These are phyloP conservation scores for Trypanosoma vivax DNA, from an alignment of 208 protist species.

Conservation along the genomic window DNA sequence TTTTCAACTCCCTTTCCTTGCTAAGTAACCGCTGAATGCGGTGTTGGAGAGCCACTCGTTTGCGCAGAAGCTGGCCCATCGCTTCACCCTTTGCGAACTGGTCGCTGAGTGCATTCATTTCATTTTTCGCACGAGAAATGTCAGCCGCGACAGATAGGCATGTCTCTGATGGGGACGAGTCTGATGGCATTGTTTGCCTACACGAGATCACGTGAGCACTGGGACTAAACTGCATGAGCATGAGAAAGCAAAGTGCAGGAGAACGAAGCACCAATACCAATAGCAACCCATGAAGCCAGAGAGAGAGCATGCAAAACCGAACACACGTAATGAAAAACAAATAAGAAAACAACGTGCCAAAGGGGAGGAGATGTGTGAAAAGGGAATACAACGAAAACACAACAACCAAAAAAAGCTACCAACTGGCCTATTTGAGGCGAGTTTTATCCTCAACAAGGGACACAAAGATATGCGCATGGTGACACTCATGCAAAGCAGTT, in stretches of 20 bases:
- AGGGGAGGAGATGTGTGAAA: not conserved
- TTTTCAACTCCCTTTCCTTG: slow-evolving; percentile 1
- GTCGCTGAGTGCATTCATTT: not conserved
- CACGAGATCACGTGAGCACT: too few species aligned
- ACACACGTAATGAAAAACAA: not conserved
- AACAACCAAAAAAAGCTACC: too few species aligned
- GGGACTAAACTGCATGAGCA: too few species aligned
- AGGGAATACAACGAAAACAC: slow-evolving; percentile 11
- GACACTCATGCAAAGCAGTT: too few species aligned
- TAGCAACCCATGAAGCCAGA: not conserved
- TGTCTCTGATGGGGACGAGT: not conserved
- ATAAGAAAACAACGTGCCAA: not conserved
- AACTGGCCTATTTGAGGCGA: too few species aligned
- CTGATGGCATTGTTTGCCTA: too few species aligned
- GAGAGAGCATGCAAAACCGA: not conserved
- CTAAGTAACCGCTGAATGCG: slow-evolving; percentile 13
- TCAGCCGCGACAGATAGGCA: not conserved
- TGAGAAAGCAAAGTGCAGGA: not conserved
- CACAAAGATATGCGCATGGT: too few species aligned
- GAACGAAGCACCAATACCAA: not conserved
- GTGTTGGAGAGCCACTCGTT: slow-evolving; percentile 10
- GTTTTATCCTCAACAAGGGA: not conserved
- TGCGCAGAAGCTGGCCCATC: slow-evolving; percentile 1
- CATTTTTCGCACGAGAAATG: not conserved
- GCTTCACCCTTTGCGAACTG: not conserved